Evolutionary conservation across 2,329 filamentous ascomycete species (phyloP), one percentile per base, ranked within the genome.

Genomic region (Alternaria sp.): DNA sequence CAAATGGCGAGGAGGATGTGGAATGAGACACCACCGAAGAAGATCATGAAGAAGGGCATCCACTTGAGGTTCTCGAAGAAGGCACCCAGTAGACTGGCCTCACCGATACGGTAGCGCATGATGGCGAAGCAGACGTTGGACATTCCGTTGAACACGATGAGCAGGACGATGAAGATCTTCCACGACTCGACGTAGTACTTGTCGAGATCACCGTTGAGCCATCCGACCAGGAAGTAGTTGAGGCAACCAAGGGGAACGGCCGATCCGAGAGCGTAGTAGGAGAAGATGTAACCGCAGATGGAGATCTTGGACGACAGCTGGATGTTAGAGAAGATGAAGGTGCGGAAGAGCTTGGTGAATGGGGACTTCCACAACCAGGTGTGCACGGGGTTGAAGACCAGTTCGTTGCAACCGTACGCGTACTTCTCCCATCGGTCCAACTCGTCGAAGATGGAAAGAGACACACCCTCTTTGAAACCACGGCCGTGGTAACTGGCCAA

Each of bases 1-100:
- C 94, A 82, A 53, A 96, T 84, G 5, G 92, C 92, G 78, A 93
- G 89, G 26, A 88, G 91, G 60, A 96, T 88, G 81, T 95, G 92
- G 54, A 96, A 87, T 2, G 89, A 92, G 49, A 95, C 84, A 33
- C 92, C 92, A 54, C 92, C 92, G 23, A 96, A 84, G 85, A 95
- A 96, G 78, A 95, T 90, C 68, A 89, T 89, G 57, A 94, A 84
- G 82, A 89, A 83, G 8, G 85, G 84, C 49, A 87, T 84, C 88
- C 87, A 89, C 71, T 87, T 89, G 75, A 89, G 79, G 72, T 88
- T 90, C 71, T 88, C 84, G 65, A 84, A 72, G 12, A 88, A 78
- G 2, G 83, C 82, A 14, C 75, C 71, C 28, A 88, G 75, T 25
- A 89, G 82, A 3, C 78, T 79, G 65, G 83, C 80, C 73, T 88